Conservation (phyloP, 495 filamentous ascomycete genomes). For the Trichoderma reesei region DNA sequence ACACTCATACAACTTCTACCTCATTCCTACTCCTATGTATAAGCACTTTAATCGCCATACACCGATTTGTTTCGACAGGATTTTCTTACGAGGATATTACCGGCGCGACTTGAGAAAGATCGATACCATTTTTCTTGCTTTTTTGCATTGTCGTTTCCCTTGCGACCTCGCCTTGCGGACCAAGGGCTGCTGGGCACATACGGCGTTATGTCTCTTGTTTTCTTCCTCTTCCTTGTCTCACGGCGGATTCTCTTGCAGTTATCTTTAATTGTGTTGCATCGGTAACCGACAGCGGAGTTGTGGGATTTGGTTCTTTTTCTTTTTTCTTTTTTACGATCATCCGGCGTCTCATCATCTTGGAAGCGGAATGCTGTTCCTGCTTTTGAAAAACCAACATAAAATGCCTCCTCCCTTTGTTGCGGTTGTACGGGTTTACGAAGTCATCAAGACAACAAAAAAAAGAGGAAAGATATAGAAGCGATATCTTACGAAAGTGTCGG, state of each 20-base stretch:
- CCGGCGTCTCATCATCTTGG: slow-evolving; percentile 7
- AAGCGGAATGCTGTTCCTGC: neutral
- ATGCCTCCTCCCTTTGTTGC: slow-evolving; percentile 6
- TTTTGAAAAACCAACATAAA: slow-evolving; percentile 9
- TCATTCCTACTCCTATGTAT: slow-evolving; percentile 9
- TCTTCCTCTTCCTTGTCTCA: slow-evolving; percentile 4
- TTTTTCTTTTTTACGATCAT: slow-evolving; percentile 3
- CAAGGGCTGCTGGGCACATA: slow-evolving; percentile 5
- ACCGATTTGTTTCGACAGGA: slow-evolving; percentile 11
- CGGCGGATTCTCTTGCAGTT: slow-evolving; percentile 1
- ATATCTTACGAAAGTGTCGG: slow-evolving; percentile 10
- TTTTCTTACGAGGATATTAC: slow-evolving; percentile 10
- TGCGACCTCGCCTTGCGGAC: neutral
- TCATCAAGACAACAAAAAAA: slow-evolving; percentile 13
- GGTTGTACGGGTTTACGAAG: slow-evolving; percentile 12
- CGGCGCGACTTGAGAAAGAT: slow-evolving; percentile 12
- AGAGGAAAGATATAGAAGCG: slow-evolving; percentile 11
- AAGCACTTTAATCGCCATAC: slow-evolving; percentile 11
- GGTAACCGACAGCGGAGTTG: slow-evolving; percentile 9
- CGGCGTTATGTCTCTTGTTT: slow-evolving; percentile 8
- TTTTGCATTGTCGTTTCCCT: slow-evolving; percentile 2
- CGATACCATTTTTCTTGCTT: slow-evolving; percentile 12
- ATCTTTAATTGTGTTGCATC: slow-evolving; percentile 9
- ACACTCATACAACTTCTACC: neutral
- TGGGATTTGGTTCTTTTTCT: slow-evolving; percentile 6